phyloP scores from a whole-genome alignment of 768 basidiomycete genomes.

The Suillus placidus region DNA sequence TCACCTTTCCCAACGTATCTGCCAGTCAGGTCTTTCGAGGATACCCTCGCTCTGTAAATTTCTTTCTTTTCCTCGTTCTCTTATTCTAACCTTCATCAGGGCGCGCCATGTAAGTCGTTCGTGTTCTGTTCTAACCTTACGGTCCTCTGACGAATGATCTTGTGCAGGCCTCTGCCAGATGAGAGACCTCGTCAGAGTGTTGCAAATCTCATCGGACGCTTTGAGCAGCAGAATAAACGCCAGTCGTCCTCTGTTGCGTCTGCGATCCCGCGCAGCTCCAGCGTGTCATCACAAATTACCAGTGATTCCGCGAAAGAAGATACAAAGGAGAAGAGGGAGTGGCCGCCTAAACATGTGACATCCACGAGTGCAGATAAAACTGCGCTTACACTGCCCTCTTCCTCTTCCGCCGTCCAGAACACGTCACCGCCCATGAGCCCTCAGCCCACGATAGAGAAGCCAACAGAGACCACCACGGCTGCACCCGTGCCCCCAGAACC shows the following conservation, averaged over 20 bases:
- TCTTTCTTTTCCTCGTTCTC: conserved; percentile 9
- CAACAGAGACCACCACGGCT: conserved; percentile 23
- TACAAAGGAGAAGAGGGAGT: conserved; percentile 71
- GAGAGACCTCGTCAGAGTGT: conserved; percentile 86
- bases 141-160: conserved; percentile 16
- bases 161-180: conserved; percentile 79
- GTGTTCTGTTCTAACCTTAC: conserved; percentile 7
- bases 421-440: conserved; percentile 29
- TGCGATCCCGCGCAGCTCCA: conserved; percentile 59
- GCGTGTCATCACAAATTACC: conserved; percentile 63
- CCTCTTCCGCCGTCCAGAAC: conserved; percentile 25
- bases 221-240: conserved; percentile 80
- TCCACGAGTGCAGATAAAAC: conserved; percentile 33
- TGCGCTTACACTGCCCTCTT: conserved; percentile 40
- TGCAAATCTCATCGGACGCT: conserved; percentile 88
- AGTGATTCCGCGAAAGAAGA: conserved; percentile 71
- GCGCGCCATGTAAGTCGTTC: conserved; percentile 31
- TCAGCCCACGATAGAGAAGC: conserved; percentile 31
- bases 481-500: conserved; percentile 25
- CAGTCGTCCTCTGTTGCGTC: conserved; percentile 45
- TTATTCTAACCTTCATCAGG: conserved; percentile 23
- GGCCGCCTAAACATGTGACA: conserved; percentile 62
- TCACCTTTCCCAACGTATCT: conserved; percentile 18
- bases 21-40: conserved; percentile 13
- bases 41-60: conserved; percentile 19